These are phyloP conservation scores for Xylariaceae sp. DNA, from an alignment of 2,329 filamentous ascomycete species.

Conservation along the genomic window DNA sequence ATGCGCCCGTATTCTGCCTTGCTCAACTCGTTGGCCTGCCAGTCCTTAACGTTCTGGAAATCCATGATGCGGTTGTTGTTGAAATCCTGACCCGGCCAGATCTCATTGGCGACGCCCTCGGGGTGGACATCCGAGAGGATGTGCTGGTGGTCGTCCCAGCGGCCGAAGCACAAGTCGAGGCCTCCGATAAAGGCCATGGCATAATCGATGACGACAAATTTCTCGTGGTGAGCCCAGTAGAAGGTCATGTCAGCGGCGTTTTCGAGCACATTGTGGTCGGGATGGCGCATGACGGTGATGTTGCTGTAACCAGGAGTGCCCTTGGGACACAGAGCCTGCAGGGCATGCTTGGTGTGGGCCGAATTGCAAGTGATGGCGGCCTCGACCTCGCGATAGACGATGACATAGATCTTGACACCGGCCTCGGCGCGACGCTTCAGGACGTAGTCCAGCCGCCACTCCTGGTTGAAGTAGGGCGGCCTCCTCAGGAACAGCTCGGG, in stretches of 20 bases:
- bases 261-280: constrained; percentile 90
- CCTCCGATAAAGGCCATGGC: constrained; percentile 87
- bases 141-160: constrained; percentile 87
- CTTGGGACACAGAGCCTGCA: constrained; percentile 71
- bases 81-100: constrained; percentile 95
- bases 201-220: constrained; percentile 94
- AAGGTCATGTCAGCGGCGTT: constrained; percentile 95
- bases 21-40: constrained; percentile 86
- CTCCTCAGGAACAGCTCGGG: constrained; percentile 81
- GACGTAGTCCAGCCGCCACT: constrained; percentile 80
- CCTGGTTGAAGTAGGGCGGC: constrained; percentile 72
- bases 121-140: constrained; percentile 82
- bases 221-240: constrained; percentile 97
- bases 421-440: constrained; percentile 84
- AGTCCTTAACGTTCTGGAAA: constrained; percentile 83
- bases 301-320: constrained; percentile 75
- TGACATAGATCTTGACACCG: constrained; percentile 89
- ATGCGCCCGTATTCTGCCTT: constrained; percentile 90
- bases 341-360: constrained; percentile 80
- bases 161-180: constrained; percentile 88
- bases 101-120: constrained; percentile 68
- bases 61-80: constrained; percentile 98
- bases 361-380: constrained; percentile 87
- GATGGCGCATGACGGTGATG: constrained; percentile 82
- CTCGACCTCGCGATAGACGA: constrained; percentile 84